Evolutionary conservation across 1,284 basidiomycete genomes (phyloP).

Genomic region (Austroboletus rostrupii): DNA sequence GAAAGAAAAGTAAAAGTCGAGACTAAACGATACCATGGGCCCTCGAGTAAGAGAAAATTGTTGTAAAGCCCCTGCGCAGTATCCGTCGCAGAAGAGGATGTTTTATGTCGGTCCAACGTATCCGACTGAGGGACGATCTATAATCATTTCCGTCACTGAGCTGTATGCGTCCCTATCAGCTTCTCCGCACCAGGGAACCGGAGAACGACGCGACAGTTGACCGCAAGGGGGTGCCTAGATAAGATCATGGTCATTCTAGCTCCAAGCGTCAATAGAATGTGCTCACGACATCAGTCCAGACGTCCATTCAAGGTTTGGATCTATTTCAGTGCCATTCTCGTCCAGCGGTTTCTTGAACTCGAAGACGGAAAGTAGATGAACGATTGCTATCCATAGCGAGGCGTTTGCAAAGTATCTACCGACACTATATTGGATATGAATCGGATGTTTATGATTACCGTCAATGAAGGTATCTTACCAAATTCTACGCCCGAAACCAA

Average conservation of each 20-base stretch:
- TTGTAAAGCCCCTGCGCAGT: not conserved
- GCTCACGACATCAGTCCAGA: constrained; percentile 31
- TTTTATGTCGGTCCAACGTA: not conserved
- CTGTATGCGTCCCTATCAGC: constrained; percentile 14
- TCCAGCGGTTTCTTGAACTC: constrained; percentile 29
- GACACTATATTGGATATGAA: constrained; percentile 15
- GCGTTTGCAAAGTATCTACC: constrained; percentile 31
- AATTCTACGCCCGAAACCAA: constrained; percentile 31
- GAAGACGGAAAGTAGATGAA: constrained; percentile 29
- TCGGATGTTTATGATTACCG: not conserved
- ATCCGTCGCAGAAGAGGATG: not conserved
- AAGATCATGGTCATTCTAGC: not conserved
- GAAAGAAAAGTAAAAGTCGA: not conserved
- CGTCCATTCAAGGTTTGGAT: constrained; percentile 27
- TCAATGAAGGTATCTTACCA: constrained; percentile 16
- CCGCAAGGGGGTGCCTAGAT: constrained; percentile 27
- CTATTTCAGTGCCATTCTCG: constrained; percentile 23
- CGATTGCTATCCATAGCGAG: constrained; percentile 31
- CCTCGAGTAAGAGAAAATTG: not conserved
- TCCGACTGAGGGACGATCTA: not conserved
- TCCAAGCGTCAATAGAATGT: not conserved
- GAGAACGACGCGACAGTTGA: constrained; percentile 26
- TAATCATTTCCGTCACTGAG: constrained; percentile 6
- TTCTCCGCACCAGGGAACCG: constrained; percentile 17
- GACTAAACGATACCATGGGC: not conserved